Evolutionary conservation across 805 yeast species (phyloP), one percentile per base, ranked within the genome.

Genomic region (Candida hungchunana): DNA sequence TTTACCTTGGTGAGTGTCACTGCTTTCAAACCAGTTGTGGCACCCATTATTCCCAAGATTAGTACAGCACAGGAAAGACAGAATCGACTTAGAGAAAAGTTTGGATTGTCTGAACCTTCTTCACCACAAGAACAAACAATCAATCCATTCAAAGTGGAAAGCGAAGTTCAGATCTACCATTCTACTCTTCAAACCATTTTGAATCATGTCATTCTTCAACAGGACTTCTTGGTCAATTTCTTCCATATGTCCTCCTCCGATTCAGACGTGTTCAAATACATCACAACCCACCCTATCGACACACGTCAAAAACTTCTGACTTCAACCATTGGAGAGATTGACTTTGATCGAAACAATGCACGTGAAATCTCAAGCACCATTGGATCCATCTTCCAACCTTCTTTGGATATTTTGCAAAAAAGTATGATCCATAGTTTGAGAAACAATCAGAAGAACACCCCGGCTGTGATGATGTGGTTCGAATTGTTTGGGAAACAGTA

Each of bases 271-370:
- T 42, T 54, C 8, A 62, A 58, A 3, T 69, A 54, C 32, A 42
- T 68, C 16, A 29, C 44, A 2, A 34, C 33, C 4, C 35, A 51
- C 21, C 59, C 73, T 1, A 53, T 60, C 26, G 47, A 47, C 4
- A 50, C 51, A 15, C 58, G 76, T 34, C 42, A 51, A 11, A 38
- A 37, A 3, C 34, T 58, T 6, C 47, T 71, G 34, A 60, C 60
- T 14, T 51, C 54, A 4, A 34, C 41, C 7, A 58, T 55, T 42
- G 62, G 51, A 46, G 68, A 51, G 10, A 58, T 68, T 46, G 72
- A 67, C 35, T 60, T 71, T 12, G 73, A 72, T 41, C 59, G 74
- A 43, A 57, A 59, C 11, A 67, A 67, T 39, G 72, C 82, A 4
- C 66, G 63, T 32, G 75, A 67, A 8, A 53, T 76, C 29, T 58